phyloP scores from a whole-genome alignment of 139 green algal genomes.

The Desmodesmus armatus region DNA sequence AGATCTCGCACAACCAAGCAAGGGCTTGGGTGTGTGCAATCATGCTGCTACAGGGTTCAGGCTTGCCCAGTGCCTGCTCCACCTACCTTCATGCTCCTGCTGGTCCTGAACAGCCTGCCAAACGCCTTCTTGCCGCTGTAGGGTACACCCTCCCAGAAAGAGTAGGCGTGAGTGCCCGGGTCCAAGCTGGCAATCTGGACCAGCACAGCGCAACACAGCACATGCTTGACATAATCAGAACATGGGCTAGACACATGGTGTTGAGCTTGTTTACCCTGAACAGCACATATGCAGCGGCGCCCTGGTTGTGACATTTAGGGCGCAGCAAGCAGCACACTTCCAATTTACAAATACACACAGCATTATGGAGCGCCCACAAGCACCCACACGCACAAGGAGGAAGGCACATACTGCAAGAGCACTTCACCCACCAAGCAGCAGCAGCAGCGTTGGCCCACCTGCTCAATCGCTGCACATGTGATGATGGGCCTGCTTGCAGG shows the following conservation, averaged over 20 bases:
- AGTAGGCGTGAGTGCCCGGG: slow-evolving; percentile 89
- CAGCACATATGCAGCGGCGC: not conserved
- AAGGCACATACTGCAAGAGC: no score
- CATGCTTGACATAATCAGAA: not conserved
- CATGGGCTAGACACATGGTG: no score
- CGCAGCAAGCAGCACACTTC: not conserved
- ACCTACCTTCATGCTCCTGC: slow-evolving; percentile 62
- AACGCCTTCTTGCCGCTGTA: slow-evolving; percentile 77
- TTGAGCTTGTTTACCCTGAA: not conserved
- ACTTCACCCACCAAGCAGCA: not conserved
- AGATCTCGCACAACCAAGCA: no score
- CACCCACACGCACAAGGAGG: no score
- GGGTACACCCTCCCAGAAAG: slow-evolving; percentile 95
- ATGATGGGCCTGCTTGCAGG: slow-evolving; percentile 54
- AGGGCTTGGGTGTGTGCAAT: no score
- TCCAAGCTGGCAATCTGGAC: slow-evolving; percentile 63
- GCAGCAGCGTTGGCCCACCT: slow-evolving; percentile 51
- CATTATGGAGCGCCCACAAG: no score
- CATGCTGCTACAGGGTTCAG: no score
- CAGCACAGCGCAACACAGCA: not conserved
- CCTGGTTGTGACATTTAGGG: no score
- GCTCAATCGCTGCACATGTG: slow-evolving; percentile 74
- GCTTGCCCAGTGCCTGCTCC: no score
- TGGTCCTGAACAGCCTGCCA: slow-evolving; percentile 79
- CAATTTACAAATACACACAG: no score